Base-by-base conservation (phyloP, 495 filamentous ascomycete genomes). In the Immersiella caudata region DNA sequence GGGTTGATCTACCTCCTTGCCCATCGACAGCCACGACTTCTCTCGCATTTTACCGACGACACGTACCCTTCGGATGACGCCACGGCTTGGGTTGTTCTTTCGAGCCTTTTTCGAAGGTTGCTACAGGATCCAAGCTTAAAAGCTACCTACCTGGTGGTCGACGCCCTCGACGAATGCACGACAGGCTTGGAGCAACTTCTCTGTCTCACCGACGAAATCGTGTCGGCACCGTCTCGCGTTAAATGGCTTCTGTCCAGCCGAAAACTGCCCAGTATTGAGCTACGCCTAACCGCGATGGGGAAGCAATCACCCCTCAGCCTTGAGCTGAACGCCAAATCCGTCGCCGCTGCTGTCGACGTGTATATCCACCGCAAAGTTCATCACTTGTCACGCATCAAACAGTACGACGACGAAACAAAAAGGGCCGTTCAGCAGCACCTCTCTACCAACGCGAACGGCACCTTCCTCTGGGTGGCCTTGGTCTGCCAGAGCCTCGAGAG, bases 221-320 rank as follows among this genome's bases (percentile, higher is more conserved):
- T 69, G 21, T 66, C 56, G 0, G 35, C 27, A 29, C 66, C 67
- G 6, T 22, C 58, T 51, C 67, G 50, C 29, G 68, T 80, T 62
- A 82, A 80, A 64, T 81, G 74, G 79, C 66, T 84, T 35, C 57
- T 81, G 7, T 81, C 79, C 16, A 64, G 67, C 54, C 60, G 67
- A 12, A 68, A 68, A 25, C 20, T 22, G 60, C 6, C 12, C 2
- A 46, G 67, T 9, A 81, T 83, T 56, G 75, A 79, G 65, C 50
- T 74, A 58, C n/a, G 46, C 21, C 72, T 82, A 16, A 63, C 69
- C 20, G 64, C 16, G 20, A 57, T 35, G 26, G 62, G 52, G 16
- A 60, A 59, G 6, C 63, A 66, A 33, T 33, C 59, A 40, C 73
- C 61, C 64, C 71, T 80, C 18, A 67, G 66, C 24, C 72, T 81